These are phyloP conservation scores for Aspergillus phoenicis DNA, from an alignment of 2,329 filamentous ascomycete genomes.

Conservation along the genomic window DNA sequence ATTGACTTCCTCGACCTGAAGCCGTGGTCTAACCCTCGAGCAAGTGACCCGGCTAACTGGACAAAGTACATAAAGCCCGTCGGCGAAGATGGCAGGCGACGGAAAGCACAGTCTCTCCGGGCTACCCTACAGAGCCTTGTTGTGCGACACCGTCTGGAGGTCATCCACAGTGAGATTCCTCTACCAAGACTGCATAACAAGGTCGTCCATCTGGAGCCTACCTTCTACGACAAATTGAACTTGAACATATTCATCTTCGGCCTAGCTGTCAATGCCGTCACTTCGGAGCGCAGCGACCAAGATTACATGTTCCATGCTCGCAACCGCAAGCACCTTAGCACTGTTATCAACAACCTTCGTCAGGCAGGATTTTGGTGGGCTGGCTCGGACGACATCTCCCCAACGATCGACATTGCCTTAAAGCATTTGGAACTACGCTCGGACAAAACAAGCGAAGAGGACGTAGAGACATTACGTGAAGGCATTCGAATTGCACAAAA, in stretches of 20 bases:
- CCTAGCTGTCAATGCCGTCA: conserved; percentile 82
- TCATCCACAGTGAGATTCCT: conserved; percentile 64
- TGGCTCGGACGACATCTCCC: conserved; percentile 69
- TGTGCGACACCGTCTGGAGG: conserved; percentile 73
- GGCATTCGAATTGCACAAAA: conserved; percentile 67
- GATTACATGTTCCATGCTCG: conserved; percentile 88
- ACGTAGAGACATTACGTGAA: conserved; percentile 62
- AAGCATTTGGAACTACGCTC: conserved; percentile 67
- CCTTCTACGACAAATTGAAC: conserved; percentile 79
- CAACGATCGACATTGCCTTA: conserved; percentile 66
- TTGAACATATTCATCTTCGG: conserved; percentile 84
- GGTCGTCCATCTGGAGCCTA: conserved; percentile 74
- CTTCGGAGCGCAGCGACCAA: conserved; percentile 77
- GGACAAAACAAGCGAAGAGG: conserved; percentile 61
- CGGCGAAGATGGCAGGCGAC: conserved; percentile 55
- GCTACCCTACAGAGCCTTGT: conserved; percentile 76
- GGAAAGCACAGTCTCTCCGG: conserved; percentile 55
- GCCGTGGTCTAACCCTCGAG: conserved; percentile 72
- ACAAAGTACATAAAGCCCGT: conserved; percentile 68
- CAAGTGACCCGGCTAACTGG: conserved; percentile 69
- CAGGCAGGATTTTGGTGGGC: conserved; percentile 86
- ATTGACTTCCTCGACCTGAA: conserved; percentile 72
- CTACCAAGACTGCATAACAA: conserved; percentile 74
- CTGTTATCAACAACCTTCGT: conserved; percentile 75
- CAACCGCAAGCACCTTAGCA: conserved; percentile 67